Conservation (phyloP, 345 rosid species). For the Hibiscus syriacus region DNA sequence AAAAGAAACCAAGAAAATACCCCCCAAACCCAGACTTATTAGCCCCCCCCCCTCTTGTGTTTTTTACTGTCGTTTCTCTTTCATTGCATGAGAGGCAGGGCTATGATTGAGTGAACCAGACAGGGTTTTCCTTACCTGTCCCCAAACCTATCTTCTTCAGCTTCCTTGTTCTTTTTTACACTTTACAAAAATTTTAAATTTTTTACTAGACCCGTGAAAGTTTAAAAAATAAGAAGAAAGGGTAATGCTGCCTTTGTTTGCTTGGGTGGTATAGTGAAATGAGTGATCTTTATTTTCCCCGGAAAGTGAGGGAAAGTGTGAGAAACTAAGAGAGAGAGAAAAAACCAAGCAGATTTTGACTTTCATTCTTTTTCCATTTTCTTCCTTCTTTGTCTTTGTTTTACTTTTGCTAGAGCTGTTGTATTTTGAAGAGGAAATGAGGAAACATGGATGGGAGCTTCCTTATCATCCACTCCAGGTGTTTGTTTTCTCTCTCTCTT, state of each 20-base stretch:
- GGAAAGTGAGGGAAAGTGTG: conserved; percentile 45
- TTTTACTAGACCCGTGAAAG: conserved; percentile 29
- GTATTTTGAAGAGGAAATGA: conserved; percentile 50
- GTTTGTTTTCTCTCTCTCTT: neutral
- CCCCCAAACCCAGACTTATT: conserved; percentile 27
- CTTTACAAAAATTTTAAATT: conserved; percentile 6
- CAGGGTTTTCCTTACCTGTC: conserved; percentile 20
- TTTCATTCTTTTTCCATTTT: neutral
- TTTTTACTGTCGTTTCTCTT: conserved; percentile 14
- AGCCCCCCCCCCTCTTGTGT: neutral
- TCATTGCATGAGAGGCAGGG: conserved; percentile 15
- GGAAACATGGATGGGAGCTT: conserved; percentile 99
- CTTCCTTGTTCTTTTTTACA: conserved; percentile 10
- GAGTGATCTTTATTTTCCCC: conserved; percentile 22
- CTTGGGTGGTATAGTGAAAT: conserved; percentile 19
- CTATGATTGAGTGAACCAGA: conserved; percentile 27
- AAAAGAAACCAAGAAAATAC: conserved; percentile 31
- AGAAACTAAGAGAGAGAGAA: conserved; percentile 8
- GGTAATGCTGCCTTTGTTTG: conserved; percentile 12
- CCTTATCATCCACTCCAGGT: conserved; percentile 99
- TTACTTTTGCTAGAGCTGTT: conserved; percentile 21
- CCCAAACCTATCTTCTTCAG: conserved; percentile 18
- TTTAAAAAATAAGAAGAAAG: conserved; percentile 10
- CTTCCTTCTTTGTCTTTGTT: conserved; percentile 18
- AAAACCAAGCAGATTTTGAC: conserved; percentile 1